phyloP scores from a whole-genome alignment of 805 yeast genomes.

The Blastobotrys terrestris region DNA sequence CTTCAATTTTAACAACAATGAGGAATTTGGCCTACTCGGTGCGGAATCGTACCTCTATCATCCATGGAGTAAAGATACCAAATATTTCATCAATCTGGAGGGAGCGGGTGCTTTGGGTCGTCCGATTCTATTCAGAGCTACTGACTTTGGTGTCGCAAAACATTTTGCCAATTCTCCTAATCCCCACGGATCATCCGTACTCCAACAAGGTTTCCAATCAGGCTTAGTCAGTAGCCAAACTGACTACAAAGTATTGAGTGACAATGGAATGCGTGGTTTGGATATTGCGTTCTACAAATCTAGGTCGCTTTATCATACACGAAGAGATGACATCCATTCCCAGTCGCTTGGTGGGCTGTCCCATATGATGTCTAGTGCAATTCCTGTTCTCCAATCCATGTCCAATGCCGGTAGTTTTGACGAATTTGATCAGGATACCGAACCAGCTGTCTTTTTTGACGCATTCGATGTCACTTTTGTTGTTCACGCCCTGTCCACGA shows the following conservation, averaged over 20 bases:
- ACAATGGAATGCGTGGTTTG: conserved; percentile 68
- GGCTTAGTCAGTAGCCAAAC: conserved; percentile 74
- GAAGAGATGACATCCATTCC: conserved; percentile 59
- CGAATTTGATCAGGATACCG: conserved; percentile 21
- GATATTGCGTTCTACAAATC: conserved; percentile 89
- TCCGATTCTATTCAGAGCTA: conserved; percentile 75
- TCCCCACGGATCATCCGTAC: conserved; percentile 76
- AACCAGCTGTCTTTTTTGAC: conserved; percentile 57
- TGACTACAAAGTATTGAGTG: conserved; percentile 68
- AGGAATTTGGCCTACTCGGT: conserved; percentile 82
- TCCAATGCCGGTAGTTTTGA: conserved; percentile 35
- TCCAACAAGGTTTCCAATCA: conserved; percentile 78
- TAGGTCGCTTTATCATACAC: conserved; percentile 76
- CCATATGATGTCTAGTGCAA: conserved; percentile 73
- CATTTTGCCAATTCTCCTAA: conserved; percentile 42
- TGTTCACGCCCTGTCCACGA: conserved; percentile 42
- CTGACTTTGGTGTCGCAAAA: conserved; percentile 65
- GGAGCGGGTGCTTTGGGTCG: conserved; percentile 92
- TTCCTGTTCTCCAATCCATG: conserved; percentile 51
- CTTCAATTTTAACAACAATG: conserved; percentile 84
- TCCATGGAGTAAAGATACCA: conserved; percentile 59
- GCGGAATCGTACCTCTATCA: conserved; percentile 68
- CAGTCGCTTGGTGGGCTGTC: conserved; percentile 65
- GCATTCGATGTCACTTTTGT: conserved; percentile 53
- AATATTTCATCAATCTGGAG: conserved; percentile 67